These are phyloP conservation scores for Cynara cardunculus DNA, from an alignment of 129 eudicot genomes.

Conservation along the genomic window DNA sequence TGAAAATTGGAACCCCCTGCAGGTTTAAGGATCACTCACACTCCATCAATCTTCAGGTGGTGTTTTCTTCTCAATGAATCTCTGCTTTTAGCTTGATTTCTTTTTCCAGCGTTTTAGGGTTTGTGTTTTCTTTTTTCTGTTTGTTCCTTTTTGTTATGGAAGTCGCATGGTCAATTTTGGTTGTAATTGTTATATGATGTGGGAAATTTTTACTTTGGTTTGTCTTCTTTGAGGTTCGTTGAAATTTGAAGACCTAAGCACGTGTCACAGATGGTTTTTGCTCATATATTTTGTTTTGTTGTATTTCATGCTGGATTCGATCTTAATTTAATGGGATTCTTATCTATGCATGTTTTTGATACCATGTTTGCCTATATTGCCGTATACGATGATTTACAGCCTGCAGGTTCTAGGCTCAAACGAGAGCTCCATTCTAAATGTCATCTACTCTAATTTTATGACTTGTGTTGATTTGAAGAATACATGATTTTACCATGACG, in stretches of 20 bases:
- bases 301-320: not conserved
- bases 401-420: not conserved
- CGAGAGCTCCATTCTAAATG: not conserved
- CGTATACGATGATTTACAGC: not conserved
- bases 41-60: conserved; percentile 21
- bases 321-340: not conserved
- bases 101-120: conserved; percentile 19
- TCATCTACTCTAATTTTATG: not conserved
- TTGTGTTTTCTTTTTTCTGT: conserved; percentile 9
- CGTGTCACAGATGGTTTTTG: not conserved
- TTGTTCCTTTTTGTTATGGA: not conserved
- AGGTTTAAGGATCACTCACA: conserved; percentile 12
- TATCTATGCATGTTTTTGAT: not conserved
- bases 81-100: not conserved
- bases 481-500: not conserved
- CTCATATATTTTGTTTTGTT: not conserved
- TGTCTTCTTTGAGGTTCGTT: not conserved
- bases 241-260: not conserved
- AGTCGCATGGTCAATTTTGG: not conserved
- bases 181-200: not conserved
- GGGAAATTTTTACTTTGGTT: not conserved
- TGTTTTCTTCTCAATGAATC: not conserved
- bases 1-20: not conserved
- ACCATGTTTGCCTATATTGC: not conserved
- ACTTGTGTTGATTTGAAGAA: not conserved